Evolutionary conservation across 805 yeast species (phyloP).

Genomic region (Schwanniomyces pseudopolymorphus): DNA sequence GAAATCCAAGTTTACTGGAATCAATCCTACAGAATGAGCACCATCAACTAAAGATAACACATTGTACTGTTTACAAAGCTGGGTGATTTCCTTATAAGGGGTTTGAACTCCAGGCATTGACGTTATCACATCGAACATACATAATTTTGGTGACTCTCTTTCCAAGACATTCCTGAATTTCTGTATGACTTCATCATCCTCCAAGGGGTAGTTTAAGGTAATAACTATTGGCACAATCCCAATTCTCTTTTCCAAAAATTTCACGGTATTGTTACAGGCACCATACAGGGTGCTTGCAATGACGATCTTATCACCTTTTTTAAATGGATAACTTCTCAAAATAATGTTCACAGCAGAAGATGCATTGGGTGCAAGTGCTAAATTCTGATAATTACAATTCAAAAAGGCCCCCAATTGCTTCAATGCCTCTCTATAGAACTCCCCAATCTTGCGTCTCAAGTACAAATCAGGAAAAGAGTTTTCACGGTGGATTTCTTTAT

Average conservation of each 20-base stretch:
- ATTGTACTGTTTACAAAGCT: constrained; percentile 44
- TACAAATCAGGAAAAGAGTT: constrained; percentile 49
- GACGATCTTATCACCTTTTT: constrained; percentile 52
- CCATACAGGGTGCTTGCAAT: constrained; percentile 51
- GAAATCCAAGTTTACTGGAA: constrained; percentile 43
- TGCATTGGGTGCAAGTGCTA: constrained; percentile 60
- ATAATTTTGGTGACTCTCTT: constrained; percentile 31
- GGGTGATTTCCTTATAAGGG: constrained; percentile 53
- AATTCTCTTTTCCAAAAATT: constrained; percentile 33
- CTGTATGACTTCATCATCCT: constrained; percentile 31
- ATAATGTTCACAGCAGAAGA: constrained; percentile 60
- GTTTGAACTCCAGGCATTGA: constrained; percentile 64
- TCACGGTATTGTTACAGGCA: constrained; percentile 53
- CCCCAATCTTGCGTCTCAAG: constrained; percentile 23
- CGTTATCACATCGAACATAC: constrained; percentile 56
- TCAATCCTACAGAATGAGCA: constrained; percentile 65
- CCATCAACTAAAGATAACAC: constrained; percentile 66
- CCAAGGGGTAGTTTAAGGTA: constrained; percentile 43
- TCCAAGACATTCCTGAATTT: constrained; percentile 21
- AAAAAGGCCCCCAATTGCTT: constrained; percentile 37
- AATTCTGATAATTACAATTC: constrained; percentile 44
- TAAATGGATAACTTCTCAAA: constrained; percentile 52
- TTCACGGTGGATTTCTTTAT: constrained; percentile 22
- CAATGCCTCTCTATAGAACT: constrained; percentile 33
- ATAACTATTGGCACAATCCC: constrained; percentile 34